These are phyloP conservation scores for Setaria italica DNA, from an alignment of 202 grass and related monocot species.

Conservation along the genomic window DNA sequence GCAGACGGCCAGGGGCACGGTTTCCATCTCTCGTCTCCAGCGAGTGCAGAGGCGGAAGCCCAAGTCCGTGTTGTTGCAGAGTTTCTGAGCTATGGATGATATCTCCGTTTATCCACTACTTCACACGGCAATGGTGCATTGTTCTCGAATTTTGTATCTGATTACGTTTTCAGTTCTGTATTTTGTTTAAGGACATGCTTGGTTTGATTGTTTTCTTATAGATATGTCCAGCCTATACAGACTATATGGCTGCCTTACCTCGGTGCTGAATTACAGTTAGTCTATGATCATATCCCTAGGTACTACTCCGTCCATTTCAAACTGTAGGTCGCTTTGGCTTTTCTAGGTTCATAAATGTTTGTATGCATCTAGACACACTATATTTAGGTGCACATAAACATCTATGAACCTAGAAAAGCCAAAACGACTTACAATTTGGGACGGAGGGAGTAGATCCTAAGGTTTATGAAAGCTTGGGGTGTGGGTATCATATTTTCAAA, in stretches of 20 bases:
- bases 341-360: no score
- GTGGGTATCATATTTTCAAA: not conserved
- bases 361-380: no score
- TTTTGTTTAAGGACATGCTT: slow-evolving; percentile 24
- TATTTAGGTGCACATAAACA: no score
- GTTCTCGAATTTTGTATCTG: slow-evolving; percentile 19
- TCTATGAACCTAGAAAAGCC: no score
- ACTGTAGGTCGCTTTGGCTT: no score
- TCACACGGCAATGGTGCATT: slow-evolving; percentile 3
- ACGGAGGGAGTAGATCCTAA: not conserved
- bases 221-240: slow-evolving; percentile 6
- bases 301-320: no score
- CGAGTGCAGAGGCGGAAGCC: slow-evolving; percentile 7
- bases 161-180: slow-evolving; percentile 8
- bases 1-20: slow-evolving; percentile 64
- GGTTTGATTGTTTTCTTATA: slow-evolving; percentile 16
- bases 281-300: not conserved
- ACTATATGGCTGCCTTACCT: not conserved
- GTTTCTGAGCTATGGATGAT: slow-evolving; percentile 54
- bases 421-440: no score
- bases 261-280: slow-evolving; percentile 19
- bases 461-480: not conserved
- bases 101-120: not conserved
- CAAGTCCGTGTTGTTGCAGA: slow-evolving; percentile 44
- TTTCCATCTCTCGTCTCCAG: slow-evolving; percentile 57